Evolutionary conservation across 2,329 filamentous ascomycete species (phyloP), one percentile per base, ranked within the genome.

Genomic region (Verticillium albo-atrum): DNA sequence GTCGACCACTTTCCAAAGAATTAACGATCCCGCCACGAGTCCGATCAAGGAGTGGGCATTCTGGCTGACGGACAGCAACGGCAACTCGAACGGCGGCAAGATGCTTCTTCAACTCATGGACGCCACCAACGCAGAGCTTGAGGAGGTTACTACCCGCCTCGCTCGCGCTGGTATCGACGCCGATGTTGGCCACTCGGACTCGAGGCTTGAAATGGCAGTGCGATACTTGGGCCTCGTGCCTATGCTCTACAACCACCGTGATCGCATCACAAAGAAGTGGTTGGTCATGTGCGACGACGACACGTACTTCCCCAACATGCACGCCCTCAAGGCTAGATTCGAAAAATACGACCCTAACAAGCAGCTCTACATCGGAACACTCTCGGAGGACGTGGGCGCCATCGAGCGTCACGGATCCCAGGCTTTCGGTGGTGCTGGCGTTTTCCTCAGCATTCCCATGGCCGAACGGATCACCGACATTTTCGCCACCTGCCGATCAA

Each of bases 251-350:
- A 78, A 79, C 56, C 81, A 85, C 63, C 74, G 74, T 2, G 79
- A 79, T 2, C 74, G 80, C 54, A 68, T 67, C 26, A 68, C 68
- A 30, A 83, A 80, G 70, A 84, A 82, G 64, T 88, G 85, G 85
- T 76, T 84, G 1, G 83, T 85, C 15, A 78, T 83, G 15, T 87
- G 85, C 67, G 85, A 88, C 64, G 85, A 88, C 64, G 85, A 88
- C 63, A 88, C 85, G 3, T 88, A 86, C 68, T 88, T 88, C 74
- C 79, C 82, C 5, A 85, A 80, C 60, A 84, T 87, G 69, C 74
- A 84, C 57, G 77, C 72, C 12, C 72, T 88, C 14, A 74, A 81
- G 3, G 74, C 82, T 37, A 80, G 76, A 54, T 75, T 88, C 50
- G 72, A 71, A n/a, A 70, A 75, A 4, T 84, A 81, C 66, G 82